Evolutionary conservation across 176 grass and related monocot genomes (phyloP).

Genomic region (Thalia dealbata): DNA sequence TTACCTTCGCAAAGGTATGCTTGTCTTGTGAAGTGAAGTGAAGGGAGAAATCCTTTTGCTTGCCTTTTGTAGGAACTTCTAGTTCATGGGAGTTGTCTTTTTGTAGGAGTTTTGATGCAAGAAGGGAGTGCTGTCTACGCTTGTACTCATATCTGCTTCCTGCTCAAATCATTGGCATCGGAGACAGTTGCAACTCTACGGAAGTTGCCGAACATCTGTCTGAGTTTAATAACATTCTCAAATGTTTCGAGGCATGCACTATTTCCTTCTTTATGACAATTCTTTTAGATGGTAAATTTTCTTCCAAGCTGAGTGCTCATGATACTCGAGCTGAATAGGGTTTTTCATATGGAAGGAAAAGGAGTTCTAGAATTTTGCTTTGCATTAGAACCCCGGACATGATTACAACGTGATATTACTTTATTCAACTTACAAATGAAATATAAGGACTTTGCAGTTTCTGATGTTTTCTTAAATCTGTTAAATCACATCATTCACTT

Average conservation of each 20-base stretch:
- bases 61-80: not conserved
- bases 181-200: conserved; percentile 37
- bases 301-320: not conserved
- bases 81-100: not conserved
- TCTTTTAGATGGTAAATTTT: not conserved
- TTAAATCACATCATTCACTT: too few species aligned
- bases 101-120: conserved; percentile 82
- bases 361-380: not conserved
- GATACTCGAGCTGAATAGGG: not conserved
- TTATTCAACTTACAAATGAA: too few species aligned
- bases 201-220: conserved; percentile 52
- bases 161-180: conserved; percentile 86
- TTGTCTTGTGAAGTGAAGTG: not conserved
- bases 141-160: conserved; percentile 85
- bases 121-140: conserved; percentile 65
- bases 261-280: not conserved
- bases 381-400: not conserved
- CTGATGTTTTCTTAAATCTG: too few species aligned
- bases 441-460: too few species aligned
- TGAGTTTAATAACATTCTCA: conserved; percentile 71
- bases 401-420: not conserved
- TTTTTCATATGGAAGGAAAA: not conserved
- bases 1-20: conserved; percentile 72
- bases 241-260: conserved; percentile 50
- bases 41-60: not conserved